Base-by-base conservation (phyloP, 768 basidiomycete genomes). In the Boletus insuetus region DNA sequence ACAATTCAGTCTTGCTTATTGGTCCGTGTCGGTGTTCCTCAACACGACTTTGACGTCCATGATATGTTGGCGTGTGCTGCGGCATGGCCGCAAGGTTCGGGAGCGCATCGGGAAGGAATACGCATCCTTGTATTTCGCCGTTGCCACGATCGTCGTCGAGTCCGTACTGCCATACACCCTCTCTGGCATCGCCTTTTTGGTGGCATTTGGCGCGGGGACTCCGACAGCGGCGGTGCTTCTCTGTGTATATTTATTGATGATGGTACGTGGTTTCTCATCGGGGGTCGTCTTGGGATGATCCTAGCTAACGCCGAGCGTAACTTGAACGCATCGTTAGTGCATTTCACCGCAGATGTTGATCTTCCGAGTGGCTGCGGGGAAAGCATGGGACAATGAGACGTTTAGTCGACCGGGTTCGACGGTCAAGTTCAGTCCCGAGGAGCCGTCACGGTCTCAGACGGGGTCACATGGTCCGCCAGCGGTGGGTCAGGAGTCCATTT, bases 331-430 rank as follows among this genome's bases (percentile, higher is more conserved):
- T 34, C 17, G 7, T 12, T 29, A 65, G 65, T 65, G 64, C 22
- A 61, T 65, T 50, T 61, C 65, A 20, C 57, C 65, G 3, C 65
- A 62, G 31, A 48, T 62, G 49, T 38, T 66, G 29, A 62, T 66
- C 31, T 57, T 66, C 13, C 55, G 64, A n/a, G 60, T 67, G 35
- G 44, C 60, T 35, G 29, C 32, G 19, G 64, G 62, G 8, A 56
- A 29, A 16, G 60, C 58, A 38, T 58, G 56, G 62, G 14, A 51
- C 38, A 44, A 56, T 11, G 44, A 56, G 12, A 60, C 61, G 14
- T 40, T 51, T 4, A 39, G 17, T 12, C 31, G 10, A n/a, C 41
- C 14, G 20, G 19, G 22, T 6, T 51, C 49, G 19, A 43, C 50
- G n/a, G n/a, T 51, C 20, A 44, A 24, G 20, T 51, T 51, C 22